Evolutionary conservation across 495 filamentous ascomycete species (phyloP), one percentile per base, ranked within the genome.

Genomic region (Viridothelium virens): DNA sequence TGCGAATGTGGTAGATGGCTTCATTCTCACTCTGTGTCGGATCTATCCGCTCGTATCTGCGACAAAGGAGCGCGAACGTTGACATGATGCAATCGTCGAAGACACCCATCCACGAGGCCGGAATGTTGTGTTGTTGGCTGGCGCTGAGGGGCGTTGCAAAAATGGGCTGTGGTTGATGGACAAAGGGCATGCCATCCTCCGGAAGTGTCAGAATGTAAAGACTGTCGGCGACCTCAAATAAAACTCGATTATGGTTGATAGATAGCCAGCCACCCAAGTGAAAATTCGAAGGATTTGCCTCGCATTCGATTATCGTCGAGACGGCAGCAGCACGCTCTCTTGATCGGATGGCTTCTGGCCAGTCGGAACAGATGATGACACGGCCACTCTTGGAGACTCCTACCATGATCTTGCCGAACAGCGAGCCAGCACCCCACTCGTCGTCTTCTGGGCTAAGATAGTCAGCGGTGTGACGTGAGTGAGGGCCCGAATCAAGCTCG

Each of bases 1-100:
- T 62, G 2, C 65, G 44, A 34, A 46, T 39, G 16, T 56, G 18
- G 16, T 63, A 31, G 38, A 39, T 37, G 12, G 10, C 31, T 47
- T 25, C 53, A 11, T 31, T 38, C 31, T 31, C 12, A 7, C 41
- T 44, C 41, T 14, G 41, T 14, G 1, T 50, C 6, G 14, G 59
- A 18, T 56, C 6, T 64, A 25, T 59, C 11, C 0, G 9, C 36
- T 10, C 34, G 46, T 48, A 62, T 16, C 63, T 44, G 11, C 50
- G 12, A 63, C 31, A 47, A 38, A 6, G 63, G 38, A 66, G 34
- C 2, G 46, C 64, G 44, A 66, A 69, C 3, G 70, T 69, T 4
- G 47, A 56, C 67, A 71, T 67, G 59, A 71, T 67, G 62, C 67
- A 71, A 48, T 71, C 70, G 34, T 71, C 67, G 41, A 46, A 71